Percentiles rank a stretch among this genome's conserved stretches.
phyloP scores from a whole-genome alignment of 176 grass and related monocot species.

The Musa acuminata region DNA sequence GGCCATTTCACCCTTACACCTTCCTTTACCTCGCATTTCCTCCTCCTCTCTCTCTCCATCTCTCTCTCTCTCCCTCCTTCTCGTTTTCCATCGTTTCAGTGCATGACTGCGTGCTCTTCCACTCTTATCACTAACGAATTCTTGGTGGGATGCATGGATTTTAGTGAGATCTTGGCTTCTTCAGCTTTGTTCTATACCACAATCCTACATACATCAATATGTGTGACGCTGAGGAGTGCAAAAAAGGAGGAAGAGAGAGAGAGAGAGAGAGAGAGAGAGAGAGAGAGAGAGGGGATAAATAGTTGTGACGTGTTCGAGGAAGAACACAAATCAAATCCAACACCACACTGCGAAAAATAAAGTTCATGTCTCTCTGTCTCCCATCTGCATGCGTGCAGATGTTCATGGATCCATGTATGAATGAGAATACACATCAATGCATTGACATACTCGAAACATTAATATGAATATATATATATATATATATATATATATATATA shows the following conservation, averaged over 20 bases:
- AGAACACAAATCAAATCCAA: constrained; percentile 4
- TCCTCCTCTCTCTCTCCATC: not conserved
- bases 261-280: not conserved
- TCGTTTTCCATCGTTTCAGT: not conserved
- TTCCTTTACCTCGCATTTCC: too few species aligned
- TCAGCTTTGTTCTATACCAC: not conserved
- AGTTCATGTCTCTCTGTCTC: constrained; percentile 1
- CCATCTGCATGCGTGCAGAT: not conserved
- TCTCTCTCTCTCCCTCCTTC: not conserved
- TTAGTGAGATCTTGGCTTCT: constrained; percentile 17
- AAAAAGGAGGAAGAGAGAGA: not conserved
- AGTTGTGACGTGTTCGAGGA: not conserved
- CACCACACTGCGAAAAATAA: not conserved
- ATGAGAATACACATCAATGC: too few species aligned
- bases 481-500: too few species aligned
- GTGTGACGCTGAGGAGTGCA: not conserved
- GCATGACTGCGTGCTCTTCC: not conserved
- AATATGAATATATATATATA: too few species aligned
- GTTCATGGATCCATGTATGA: not conserved
- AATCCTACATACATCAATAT: not conserved
- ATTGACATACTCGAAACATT: too few species aligned
- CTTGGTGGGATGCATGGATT: constrained; percentile 6
- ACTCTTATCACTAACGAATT: constrained; percentile 2
- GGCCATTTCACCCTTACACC: not conserved
- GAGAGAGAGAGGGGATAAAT: not conserved